phyloP scores from a whole-genome alignment of 2,329 filamentous ascomycete species.

The Fusarium nisikadoi region DNA sequence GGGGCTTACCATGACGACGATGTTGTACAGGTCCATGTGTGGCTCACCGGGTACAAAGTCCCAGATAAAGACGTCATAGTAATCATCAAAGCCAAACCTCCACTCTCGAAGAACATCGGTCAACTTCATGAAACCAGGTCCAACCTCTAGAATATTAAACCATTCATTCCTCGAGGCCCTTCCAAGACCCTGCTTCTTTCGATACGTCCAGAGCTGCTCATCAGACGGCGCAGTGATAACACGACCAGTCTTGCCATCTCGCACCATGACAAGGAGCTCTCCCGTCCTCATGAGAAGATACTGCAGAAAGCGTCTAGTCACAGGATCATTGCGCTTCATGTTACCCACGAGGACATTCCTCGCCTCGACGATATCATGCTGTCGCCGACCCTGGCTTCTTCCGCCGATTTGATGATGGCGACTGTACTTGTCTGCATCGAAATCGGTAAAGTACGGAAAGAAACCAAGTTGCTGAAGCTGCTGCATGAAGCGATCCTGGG shows the following conservation, averaged over 20 bases:
- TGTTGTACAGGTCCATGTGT: constrained; percentile 32
- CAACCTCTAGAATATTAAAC: constrained; percentile 37
- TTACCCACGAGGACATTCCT: constrained; percentile 45
- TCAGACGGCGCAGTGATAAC: constrained; percentile 44
- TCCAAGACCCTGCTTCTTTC: constrained; percentile 40
- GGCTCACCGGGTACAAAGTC: constrained; percentile 40
- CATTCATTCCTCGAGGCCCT: constrained; percentile 45
- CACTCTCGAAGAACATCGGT: constrained; percentile 40
- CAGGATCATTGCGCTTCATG: constrained; percentile 45
- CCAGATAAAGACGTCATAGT: constrained; percentile 46
- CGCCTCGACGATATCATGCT: constrained; percentile 43
- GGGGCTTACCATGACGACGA: constrained; percentile 23
- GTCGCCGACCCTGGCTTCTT: constrained; percentile 33
- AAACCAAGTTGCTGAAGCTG: constrained; percentile 44
- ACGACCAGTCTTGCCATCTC: constrained; percentile 46
- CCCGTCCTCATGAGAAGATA: constrained; percentile 44
- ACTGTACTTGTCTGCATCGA: constrained; percentile 33
- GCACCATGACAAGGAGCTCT: constrained; percentile 43
- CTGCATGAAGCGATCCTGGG: constrained; percentile 30
- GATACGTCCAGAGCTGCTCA: constrained; percentile 43
- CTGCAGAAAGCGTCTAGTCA: constrained; percentile 45
- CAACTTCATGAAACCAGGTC: constrained; percentile 41
- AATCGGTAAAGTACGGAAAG: constrained; percentile 45
- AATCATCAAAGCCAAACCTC: constrained; percentile 45
- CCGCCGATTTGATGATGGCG: constrained; percentile 35